Evolutionary conservation across 768 basidiomycete species (phyloP).

Genomic region (Pseudohyphozyma bogoriensis): DNA sequence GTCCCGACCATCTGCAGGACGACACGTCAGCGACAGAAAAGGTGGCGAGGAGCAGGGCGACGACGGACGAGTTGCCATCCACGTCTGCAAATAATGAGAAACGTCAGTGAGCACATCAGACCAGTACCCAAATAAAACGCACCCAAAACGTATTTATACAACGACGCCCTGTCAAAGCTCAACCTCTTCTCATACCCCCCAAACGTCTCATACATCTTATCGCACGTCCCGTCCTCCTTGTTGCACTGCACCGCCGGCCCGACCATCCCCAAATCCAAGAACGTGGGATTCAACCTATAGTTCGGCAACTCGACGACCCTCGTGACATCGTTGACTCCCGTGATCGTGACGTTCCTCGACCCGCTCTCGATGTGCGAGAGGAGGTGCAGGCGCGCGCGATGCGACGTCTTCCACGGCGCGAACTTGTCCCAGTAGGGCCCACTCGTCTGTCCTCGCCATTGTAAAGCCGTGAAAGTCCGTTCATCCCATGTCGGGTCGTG

Average conservation of each 20-base stretch:
- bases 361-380: slow-evolving; percentile 30
- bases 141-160: slow-evolving; percentile 71
- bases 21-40: background rate
- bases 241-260: slow-evolving; percentile 33
- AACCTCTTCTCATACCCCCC: slow-evolving; percentile 30
- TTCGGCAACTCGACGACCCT: slow-evolving; percentile 26
- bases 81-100: slow-evolving; percentile 43
- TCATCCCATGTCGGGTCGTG: slow-evolving; percentile 39
- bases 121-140: background rate
- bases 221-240: slow-evolving; percentile 31
- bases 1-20: slow-evolving; percentile 28
- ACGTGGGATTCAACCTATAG: slow-evolving; percentile 31
- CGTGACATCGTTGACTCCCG: slow-evolving; percentile 22
- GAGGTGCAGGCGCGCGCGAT: slow-evolving; percentile 33
- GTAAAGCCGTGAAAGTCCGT: slow-evolving; percentile 38
- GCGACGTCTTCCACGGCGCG: slow-evolving; percentile 33
- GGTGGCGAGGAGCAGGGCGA: background rate
- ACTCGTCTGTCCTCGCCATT: slow-evolving; percentile 43
- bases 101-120: background rate
- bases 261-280: slow-evolving; percentile 34
- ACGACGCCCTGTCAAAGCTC: slow-evolving; percentile 25
- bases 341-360: slow-evolving; percentile 22
- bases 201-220: slow-evolving; percentile 28
- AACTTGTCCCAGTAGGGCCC: slow-evolving; percentile 34
- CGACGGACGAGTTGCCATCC: slow-evolving; percentile 52